These are phyloP conservation scores for Pichia membranifaciens DNA, from an alignment of 805 yeast genomes.

Conservation along the genomic window DNA sequence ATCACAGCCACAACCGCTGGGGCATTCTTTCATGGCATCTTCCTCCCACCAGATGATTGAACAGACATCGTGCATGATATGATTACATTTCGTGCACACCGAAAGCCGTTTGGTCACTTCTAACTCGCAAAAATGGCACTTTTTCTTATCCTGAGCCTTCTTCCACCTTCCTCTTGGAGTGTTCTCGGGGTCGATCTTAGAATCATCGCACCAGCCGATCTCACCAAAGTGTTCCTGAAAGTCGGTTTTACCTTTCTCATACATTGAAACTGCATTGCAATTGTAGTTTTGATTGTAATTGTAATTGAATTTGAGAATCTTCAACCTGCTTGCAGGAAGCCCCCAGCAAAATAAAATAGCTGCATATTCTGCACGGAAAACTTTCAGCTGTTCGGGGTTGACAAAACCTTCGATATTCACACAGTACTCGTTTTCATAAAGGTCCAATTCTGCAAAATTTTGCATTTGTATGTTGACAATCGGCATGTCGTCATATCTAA, in stretches of 20 bases:
- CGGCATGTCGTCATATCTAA: slow-evolving; percentile 14
- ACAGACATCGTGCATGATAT: slow-evolving; percentile 72
- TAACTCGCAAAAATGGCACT: slow-evolving; percentile 64
- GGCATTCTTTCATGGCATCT: slow-evolving; percentile 48
- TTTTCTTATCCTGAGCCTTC: slow-evolving; percentile 23
- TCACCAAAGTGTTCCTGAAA: slow-evolving; percentile 24
- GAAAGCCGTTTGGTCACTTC: slow-evolving; percentile 55
- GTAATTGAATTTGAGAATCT: slow-evolving; percentile 66
- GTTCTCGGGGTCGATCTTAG: neutral
- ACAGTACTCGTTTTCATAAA: slow-evolving; percentile 38
- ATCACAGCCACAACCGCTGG: slow-evolving; percentile 80
- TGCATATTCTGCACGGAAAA: slow-evolving; percentile 66
- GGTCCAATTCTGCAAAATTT: slow-evolving; percentile 39
- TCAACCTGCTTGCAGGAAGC: slow-evolving; percentile 69
- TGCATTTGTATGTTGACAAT: slow-evolving; percentile 42
- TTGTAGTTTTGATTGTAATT: neutral
- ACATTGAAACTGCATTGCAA: neutral
- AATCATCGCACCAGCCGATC: slow-evolving; percentile 24
- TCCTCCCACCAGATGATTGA: slow-evolving; percentile 74
- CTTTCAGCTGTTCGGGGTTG: slow-evolving; percentile 32
- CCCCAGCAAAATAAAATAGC: slow-evolving; percentile 79
- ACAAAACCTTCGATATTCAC: slow-evolving; percentile 36
- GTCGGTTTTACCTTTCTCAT: slow-evolving; percentile 1
- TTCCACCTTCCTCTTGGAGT: slow-evolving; percentile 13
- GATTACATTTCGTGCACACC: slow-evolving; percentile 71